Conservation (phyloP, 148 eudicot genomes). For the Arctostaphylos glauca region DNA sequence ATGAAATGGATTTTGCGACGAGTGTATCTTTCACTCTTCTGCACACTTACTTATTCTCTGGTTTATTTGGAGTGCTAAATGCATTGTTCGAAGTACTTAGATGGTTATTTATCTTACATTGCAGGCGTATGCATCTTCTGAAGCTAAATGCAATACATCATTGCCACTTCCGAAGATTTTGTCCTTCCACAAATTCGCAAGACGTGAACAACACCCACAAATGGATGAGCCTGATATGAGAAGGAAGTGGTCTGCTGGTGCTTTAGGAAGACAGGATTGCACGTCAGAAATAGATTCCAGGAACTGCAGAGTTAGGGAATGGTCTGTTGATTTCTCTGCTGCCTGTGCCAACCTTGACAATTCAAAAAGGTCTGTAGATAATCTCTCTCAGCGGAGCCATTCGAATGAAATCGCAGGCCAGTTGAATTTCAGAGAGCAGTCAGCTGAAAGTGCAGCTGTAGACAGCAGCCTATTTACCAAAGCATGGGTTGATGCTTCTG, state of each 20-base stretch:
- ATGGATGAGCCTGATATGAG: slow-evolving; percentile 69
- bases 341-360: slow-evolving; percentile 71
- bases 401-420: slow-evolving; percentile 74
- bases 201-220: slow-evolving; percentile 74
- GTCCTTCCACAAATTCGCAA: slow-evolving; percentile 90
- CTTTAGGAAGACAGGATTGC: slow-evolving; percentile 75
- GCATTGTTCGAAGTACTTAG: background rate
- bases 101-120: slow-evolving; percentile 13
- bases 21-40: background rate
- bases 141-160: slow-evolving; percentile 52
- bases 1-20: background rate
- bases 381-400: slow-evolving; percentile 68
- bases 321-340: slow-evolving; percentile 94
- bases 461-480: slow-evolving; percentile 76
- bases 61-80: background rate
- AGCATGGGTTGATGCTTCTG: slow-evolving; percentile 97
- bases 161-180: slow-evolving; percentile 89
- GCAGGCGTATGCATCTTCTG: slow-evolving; percentile 90
- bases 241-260: slow-evolving; percentile 67
- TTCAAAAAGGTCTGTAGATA: slow-evolving; percentile 64
- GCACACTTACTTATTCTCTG: background rate
- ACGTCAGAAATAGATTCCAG: slow-evolving; percentile 91
- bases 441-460: slow-evolving; percentile 79
- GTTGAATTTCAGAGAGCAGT: slow-evolving; percentile 65
- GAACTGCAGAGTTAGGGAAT: slow-evolving; percentile 95